phyloP scores from a whole-genome alignment of 164 flowering plant genomes.

The Amborella trichopoda region DNA sequence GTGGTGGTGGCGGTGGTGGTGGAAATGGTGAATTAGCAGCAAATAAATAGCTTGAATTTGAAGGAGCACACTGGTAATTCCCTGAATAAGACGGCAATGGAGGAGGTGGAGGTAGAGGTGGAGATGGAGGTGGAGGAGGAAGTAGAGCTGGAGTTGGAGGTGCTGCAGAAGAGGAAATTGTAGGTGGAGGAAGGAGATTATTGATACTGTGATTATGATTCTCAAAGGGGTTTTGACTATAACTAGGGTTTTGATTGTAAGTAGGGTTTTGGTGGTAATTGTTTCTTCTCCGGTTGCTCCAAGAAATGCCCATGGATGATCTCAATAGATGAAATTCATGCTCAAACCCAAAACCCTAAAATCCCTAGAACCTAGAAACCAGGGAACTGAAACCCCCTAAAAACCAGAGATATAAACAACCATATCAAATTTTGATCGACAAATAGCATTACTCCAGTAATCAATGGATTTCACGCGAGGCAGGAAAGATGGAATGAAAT shows the following conservation, averaged over 20 bases:
- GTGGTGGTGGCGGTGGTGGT: slow-evolving; percentile 12
- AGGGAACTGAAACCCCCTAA: no score
- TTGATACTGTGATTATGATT: no score
- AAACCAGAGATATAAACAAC: no score
- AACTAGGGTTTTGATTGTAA: background rate
- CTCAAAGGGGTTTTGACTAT: background rate
- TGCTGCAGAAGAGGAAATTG: slow-evolving; percentile 6
- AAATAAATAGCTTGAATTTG: slow-evolving; percentile 12
- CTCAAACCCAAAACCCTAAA: no score
- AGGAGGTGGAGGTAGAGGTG: slow-evolving; percentile 5
- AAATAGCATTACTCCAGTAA: no score
- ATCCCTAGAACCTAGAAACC: no score
- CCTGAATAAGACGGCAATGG: slow-evolving; percentile 1
- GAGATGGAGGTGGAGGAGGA: slow-evolving; percentile 11
- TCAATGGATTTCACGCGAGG: no score
- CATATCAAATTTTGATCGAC: no score
- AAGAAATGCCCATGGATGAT: slow-evolving; percentile 67
- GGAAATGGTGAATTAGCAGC: slow-evolving; percentile 20
- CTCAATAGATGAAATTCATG: no score
- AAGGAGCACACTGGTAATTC: background rate
- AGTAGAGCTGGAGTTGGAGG: slow-evolving; percentile 6
- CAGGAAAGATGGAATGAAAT: no score
- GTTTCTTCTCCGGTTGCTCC: slow-evolving; percentile 30
- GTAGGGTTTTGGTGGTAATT: background rate
- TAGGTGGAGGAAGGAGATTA: slow-evolving; percentile 8